phyloP scores from a whole-genome alignment of 495 filamentous ascomycete species.

The Tuber umbilicatum region DNA sequence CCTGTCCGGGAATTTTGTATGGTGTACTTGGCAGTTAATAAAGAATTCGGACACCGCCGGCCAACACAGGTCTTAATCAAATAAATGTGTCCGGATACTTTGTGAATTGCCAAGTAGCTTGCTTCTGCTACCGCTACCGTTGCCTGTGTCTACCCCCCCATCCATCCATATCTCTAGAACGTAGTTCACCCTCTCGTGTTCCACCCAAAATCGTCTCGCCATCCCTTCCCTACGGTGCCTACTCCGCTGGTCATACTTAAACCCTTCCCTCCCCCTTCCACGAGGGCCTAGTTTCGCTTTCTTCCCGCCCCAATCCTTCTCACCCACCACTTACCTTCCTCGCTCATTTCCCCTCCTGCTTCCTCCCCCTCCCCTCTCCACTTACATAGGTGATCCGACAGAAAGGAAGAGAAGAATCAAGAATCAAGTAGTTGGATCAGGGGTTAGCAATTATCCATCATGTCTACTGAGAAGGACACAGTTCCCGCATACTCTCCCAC shows the following conservation, averaged over 20 bases:
- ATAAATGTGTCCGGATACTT: not conserved
- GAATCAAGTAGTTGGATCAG: not conserved
- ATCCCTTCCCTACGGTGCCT: not conserved
- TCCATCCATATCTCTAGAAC: not conserved
- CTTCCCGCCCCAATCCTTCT: not conserved
- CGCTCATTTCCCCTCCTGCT: not conserved
- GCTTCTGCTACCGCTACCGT: not conserved
- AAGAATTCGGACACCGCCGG: not conserved
- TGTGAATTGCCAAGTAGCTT: not conserved
- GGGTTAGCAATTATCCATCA: conserved; percentile 2
- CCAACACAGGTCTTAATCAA: not conserved
- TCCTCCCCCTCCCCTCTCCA: not conserved
- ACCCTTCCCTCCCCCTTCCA: not conserved
- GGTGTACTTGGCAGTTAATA: not conserved
- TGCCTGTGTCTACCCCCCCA: not conserved
- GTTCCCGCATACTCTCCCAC: conserved; percentile 23
- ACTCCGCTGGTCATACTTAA: not conserved
- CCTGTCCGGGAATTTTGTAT: not conserved
- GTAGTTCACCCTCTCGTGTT: not conserved
- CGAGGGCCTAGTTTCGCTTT: not conserved
- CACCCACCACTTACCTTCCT: not conserved
- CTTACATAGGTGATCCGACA: not conserved
- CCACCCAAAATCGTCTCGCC: not conserved
- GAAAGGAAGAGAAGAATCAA: not conserved
- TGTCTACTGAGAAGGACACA: conserved; percentile 18